These are phyloP conservation scores for Scutellaria barbata DNA, from an alignment of 257 asterid genomes.

Conservation along the genomic window DNA sequence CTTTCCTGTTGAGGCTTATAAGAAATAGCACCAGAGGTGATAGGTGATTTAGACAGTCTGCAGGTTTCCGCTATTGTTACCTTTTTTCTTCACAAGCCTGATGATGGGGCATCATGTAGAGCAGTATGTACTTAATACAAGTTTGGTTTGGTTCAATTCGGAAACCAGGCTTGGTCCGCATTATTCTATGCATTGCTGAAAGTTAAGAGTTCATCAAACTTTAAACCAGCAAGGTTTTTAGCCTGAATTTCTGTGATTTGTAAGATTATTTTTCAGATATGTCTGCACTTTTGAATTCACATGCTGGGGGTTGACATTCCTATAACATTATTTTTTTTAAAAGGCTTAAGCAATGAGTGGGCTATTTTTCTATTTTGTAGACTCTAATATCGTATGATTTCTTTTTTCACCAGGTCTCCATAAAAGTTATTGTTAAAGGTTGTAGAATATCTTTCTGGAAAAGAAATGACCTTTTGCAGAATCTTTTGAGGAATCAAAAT, in stretches of 20 bases:
- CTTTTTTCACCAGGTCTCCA: conserved; percentile 36
- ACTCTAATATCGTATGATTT: conserved; percentile 20
- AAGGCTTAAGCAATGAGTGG: background rate
- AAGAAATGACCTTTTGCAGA: conserved; percentile 43
- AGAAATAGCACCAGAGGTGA: background rate
- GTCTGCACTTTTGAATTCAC: background rate
- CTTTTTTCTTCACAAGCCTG: conserved; percentile 3
- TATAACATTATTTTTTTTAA: conserved; percentile 5
- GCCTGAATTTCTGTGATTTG: background rate
- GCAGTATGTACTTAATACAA: conserved; percentile 13
- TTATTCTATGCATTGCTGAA: no score
- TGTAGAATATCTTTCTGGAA: conserved; percentile 30
- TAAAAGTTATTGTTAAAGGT: conserved; percentile 16
- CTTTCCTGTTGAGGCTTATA: conserved; percentile 3
- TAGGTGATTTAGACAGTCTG: conserved; percentile 14
- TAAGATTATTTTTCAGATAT: conserved; percentile 5
- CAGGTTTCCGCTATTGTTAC: background rate
- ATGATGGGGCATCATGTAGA: background rate
- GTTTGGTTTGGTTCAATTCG: background rate
- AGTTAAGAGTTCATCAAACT: no score
- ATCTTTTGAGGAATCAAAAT: conserved; percentile 44
- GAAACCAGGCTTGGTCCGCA: background rate
- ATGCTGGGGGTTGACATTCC: background rate
- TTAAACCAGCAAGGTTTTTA: background rate
- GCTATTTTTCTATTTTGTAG: background rate